Conservation (phyloP, 2,329 filamentous ascomycete genomes). For the Lachnellula suecica region DNA sequence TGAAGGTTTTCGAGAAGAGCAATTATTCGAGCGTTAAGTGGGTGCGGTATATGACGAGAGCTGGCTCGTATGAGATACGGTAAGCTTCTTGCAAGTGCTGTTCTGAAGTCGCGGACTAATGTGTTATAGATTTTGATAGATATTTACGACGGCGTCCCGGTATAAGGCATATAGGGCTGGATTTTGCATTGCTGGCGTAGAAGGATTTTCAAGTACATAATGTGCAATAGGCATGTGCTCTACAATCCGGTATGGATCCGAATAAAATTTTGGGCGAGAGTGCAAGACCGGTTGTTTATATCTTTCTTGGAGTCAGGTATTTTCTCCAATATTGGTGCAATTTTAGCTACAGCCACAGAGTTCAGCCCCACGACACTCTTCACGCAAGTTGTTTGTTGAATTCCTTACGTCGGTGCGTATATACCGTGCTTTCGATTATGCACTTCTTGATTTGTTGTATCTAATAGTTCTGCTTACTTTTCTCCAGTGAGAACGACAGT, state of each 20-base stretch:
- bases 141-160: not conserved
- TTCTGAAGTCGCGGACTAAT: not conserved
- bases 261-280: not conserved
- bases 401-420: no score
- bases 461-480: no score
- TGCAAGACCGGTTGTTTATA: not conserved
- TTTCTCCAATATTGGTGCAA: not conserved
- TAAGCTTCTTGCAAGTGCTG: slow-evolving; percentile 37
- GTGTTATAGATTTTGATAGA: not conserved
- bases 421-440: no score
- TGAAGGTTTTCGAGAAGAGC: slow-evolving; percentile 99
- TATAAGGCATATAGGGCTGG: not conserved
- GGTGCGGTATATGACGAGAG: slow-evolving; percentile 98
- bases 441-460: no score
- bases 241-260: not conserved
- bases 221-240: not conserved
- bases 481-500: no score
- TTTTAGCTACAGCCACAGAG: no score
- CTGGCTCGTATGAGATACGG: slow-evolving; percentile 96
- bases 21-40: slow-evolving; percentile 99
- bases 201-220: not conserved
- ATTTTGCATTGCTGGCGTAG: not conserved
- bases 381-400: no score
- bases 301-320: not conserved
- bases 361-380: no score